Evolutionary conservation across 1,139 yeast genomes (phyloP).

Genomic region (Debaryomycetaceae sp.): DNA sequence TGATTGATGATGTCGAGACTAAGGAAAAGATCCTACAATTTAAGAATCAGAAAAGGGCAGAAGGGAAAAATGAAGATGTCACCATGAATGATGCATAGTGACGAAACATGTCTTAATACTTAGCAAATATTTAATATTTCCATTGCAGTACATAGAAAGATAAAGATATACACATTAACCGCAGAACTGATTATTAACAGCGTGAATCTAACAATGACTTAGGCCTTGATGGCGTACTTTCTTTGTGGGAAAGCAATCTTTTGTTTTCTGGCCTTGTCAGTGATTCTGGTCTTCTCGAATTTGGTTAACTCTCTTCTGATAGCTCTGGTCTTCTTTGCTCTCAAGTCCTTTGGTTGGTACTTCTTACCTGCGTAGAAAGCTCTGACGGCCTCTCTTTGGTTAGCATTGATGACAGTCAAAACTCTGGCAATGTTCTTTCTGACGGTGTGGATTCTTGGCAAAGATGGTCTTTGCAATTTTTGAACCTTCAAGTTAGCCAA

Average conservation of each 20-base stretch:
- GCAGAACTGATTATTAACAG: neutral
- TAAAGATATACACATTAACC: conserved; percentile 13
- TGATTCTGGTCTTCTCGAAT: conserved; percentile 75
- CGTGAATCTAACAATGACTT: conserved; percentile 24
- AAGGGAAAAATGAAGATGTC: conserved; percentile 13
- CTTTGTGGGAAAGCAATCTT: conserved; percentile 96
- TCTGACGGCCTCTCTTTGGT: conserved; percentile 94
- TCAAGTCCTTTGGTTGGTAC: conserved; percentile 97
- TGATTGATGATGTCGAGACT: conserved; percentile 68
- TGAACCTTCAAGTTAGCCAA: conserved; percentile 95
- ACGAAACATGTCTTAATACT: neutral
- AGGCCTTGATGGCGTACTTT: conserved; percentile 98
- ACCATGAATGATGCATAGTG: conserved; percentile 14
- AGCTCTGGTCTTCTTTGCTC: conserved; percentile 99
- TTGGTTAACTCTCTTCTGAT: conserved; percentile 95
- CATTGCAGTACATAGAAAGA: conserved; percentile 4
- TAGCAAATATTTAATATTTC: conserved; percentile 2
- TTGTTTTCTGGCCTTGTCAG: conserved; percentile 90
- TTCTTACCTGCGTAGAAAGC: conserved; percentile 96
- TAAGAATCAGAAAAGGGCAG: conserved; percentile 35
- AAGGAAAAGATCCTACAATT: conserved; percentile 59
- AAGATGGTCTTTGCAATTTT: conserved; percentile 86
- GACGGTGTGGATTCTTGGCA: conserved; percentile 93
- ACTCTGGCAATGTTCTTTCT: conserved; percentile 99
- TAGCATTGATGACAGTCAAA: conserved; percentile 93